Conservation (phyloP, 2,329 filamentous ascomycete genomes). For the Botrytis cinerea region DNA sequence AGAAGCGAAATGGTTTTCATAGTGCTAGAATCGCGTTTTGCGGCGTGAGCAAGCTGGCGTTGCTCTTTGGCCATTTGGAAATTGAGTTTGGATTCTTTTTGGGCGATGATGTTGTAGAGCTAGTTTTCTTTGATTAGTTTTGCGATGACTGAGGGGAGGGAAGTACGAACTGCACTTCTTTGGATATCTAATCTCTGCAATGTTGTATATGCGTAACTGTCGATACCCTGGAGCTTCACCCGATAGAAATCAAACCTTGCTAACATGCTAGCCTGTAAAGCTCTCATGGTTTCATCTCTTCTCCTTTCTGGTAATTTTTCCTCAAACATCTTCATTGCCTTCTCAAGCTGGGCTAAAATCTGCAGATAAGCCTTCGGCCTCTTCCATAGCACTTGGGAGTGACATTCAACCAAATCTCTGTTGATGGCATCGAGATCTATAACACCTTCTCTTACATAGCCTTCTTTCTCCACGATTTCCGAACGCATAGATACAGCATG, state of each 20-base stretch:
- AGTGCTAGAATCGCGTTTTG: constrained; percentile 49
- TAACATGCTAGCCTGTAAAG: constrained; percentile 55
- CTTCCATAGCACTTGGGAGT: constrained; percentile 63
- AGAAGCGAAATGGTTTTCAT: constrained; percentile 67
- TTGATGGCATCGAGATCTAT: constrained; percentile 62
- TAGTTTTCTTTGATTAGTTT: constrained; percentile 37
- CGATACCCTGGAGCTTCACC: constrained; percentile 61
- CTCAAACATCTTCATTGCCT: constrained; percentile 46
- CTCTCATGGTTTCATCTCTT: constrained; percentile 41
- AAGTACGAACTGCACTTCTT: constrained; percentile 55
- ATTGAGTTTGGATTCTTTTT: constrained; percentile 64
- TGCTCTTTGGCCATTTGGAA: constrained; percentile 55
- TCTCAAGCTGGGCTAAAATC: constrained; percentile 52
- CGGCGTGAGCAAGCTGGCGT: constrained; percentile 45
- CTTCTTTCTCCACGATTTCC: constrained; percentile 44
- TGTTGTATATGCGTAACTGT: constrained; percentile 64
- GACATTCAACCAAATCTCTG: constrained; percentile 63
- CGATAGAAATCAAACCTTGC: constrained; percentile 60
- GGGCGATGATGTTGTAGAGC: constrained; percentile 67
- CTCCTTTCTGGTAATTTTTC: constrained; percentile 26
- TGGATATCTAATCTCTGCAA: constrained; percentile 62
- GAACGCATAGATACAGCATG: constrained; percentile 59
- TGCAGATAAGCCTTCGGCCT: constrained; percentile 61
- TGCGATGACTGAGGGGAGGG: background rate
- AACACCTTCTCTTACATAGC: constrained; percentile 55